Evolutionary conservation across 352 stramenopile species (phyloP), one percentile per base, ranked within the genome.

Genomic region (Phytophthora hybrid): DNA sequence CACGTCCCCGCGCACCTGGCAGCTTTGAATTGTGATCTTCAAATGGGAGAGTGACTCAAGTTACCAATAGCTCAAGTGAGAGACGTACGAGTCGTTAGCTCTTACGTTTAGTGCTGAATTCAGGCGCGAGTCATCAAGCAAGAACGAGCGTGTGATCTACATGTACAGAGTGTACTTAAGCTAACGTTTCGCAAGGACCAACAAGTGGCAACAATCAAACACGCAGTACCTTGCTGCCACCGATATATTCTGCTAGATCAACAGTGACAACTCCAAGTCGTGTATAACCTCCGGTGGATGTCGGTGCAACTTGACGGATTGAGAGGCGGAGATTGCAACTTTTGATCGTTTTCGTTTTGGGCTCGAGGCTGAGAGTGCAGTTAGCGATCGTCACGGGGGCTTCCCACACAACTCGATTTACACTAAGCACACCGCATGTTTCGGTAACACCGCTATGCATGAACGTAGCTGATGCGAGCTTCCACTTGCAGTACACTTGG

Each of bases 401-500:
- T 19, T 79, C 57, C 77, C 77, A 84, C 3, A 76, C 52, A 4
- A 81, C 77, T 37, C 61, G 29, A 52, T 82, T 69, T n/a, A 67
- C 53, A n/a, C 53, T 69, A 14, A 74, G 63, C 14, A 80, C 66
- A 19, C 76, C 77, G 11, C 49, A 60, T 5, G 57, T 59, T 26
- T 76, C 69, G n/a, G 71, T 76, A 16, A 60, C 16, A 14, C 46
- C 64, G 44, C 56, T 58, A 11, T 68, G 49, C 51, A 32, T 31
- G 4, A 63, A 66, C 26, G n/a, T 68, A 16, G 31, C 44, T 11
- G 66, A 56, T 6, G 58, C 26, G 18, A 82, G 51, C 56, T 80
- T 83, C 73, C 69, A 83, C 49, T 81, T 83, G 62, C 75, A 83
- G 60, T 77, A 79, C 32, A 84, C 69, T n/a, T 75, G 64, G 14